Evolutionary conservation across 1,284 basidiomycete species (phyloP), one percentile per base, ranked within the genome.

Genomic region (Vanrija sp.): DNA sequence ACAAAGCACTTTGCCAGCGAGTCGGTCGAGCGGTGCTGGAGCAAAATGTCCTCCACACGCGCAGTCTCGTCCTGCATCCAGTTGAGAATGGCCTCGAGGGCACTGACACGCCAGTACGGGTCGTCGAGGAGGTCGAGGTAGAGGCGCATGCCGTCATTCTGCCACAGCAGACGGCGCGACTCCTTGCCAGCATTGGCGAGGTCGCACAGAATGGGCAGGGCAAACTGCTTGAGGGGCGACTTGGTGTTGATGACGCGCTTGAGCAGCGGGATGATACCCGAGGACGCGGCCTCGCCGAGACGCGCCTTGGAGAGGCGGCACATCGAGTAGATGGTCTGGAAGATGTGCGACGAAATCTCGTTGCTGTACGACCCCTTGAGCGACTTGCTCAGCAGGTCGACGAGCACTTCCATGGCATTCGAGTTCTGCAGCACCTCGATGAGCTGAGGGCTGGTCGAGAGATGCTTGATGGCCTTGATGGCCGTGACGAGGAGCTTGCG

Each of bases 31-130:
- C 80, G 76, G 1, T 82, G 76, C 66, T 88, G 86, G 42, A 88
- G 77, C 0, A 98, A 79, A 35, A 87, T 85, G 66, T 94, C 91
- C 71, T 98, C 95, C 5, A 98, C 89, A 47, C 91, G 83, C 3
- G 90, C 85, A 1, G 90, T 90, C 77, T 98, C 95, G 67, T 97
- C 95, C 77, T 93, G 89, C 56, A 98, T 78, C 95, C 95, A 98
- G 4, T 89, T 87, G 8, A 93, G 76, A 31, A 97, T 84, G 6
- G 92, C 85, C 70, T 98, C 95, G 51, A 98, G 76, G 12, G 94
- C 89, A 64, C 87, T 89, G 57, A 94, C 88, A 71, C 94, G 89
- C 84, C 97, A 98, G 77, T 96, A 97, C 0, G 91, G 88, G 68
- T 98, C 94, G 38, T 86, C 84, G 42, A 98, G 78, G 27, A 98